Percentiles rank a stretch among this genome's conserved stretches.
Evolutionary conservation across 805 yeast genomes (phyloP).

Genomic region (Isabelozyma heimii): DNA sequence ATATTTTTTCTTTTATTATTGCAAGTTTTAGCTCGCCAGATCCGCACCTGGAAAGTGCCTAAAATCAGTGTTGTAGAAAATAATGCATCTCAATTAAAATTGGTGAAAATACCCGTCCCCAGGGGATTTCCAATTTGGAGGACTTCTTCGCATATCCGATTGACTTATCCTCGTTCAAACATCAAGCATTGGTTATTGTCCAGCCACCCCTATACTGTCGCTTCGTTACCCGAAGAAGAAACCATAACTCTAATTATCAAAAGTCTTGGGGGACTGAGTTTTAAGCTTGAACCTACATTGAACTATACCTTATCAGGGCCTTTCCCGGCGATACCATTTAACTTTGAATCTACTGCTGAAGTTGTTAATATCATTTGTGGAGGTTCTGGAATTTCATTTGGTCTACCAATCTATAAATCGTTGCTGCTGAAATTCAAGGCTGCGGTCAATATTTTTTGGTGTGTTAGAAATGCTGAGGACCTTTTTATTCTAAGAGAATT

Average conservation of each 20-base stretch:
- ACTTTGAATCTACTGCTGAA: slow-evolving; percentile 47
- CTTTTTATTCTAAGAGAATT: slow-evolving; percentile 43
- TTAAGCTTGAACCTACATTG: slow-evolving; percentile 9
- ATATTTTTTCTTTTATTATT: slow-evolving; percentile 21
- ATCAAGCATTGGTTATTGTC: slow-evolving; percentile 45
- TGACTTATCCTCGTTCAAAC: slow-evolving; percentile 33
- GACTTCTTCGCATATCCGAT: slow-evolving; percentile 61
- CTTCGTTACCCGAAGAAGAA: slow-evolving; percentile 40
- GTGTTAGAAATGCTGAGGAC: slow-evolving; percentile 46
- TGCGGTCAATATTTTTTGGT: slow-evolving; percentile 51
- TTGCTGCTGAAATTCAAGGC: slow-evolving; percentile 22
- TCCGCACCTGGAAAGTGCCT: slow-evolving; percentile 10
- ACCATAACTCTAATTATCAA: slow-evolving; percentile 45
- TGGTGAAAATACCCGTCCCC: slow-evolving; percentile 19
- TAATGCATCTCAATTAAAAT: slow-evolving; percentile 14
- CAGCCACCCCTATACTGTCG: slow-evolving; percentile 67
- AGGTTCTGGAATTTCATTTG: slow-evolving; percentile 72
- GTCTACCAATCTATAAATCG: slow-evolving; percentile 49
- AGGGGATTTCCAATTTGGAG: slow-evolving; percentile 13
- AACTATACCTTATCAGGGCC: slow-evolving; percentile 18
- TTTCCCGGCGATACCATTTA: slow-evolving; percentile 42
- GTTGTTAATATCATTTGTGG: slow-evolving; percentile 60
- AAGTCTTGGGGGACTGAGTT: slow-evolving; percentile 26
- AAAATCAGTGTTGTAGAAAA: slow-evolving; percentile 12
- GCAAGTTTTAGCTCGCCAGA: slow-evolving; percentile 35